Evolutionary conservation across 768 basidiomycete genomes (phyloP).

Genomic region (Boletellus sp.): DNA sequence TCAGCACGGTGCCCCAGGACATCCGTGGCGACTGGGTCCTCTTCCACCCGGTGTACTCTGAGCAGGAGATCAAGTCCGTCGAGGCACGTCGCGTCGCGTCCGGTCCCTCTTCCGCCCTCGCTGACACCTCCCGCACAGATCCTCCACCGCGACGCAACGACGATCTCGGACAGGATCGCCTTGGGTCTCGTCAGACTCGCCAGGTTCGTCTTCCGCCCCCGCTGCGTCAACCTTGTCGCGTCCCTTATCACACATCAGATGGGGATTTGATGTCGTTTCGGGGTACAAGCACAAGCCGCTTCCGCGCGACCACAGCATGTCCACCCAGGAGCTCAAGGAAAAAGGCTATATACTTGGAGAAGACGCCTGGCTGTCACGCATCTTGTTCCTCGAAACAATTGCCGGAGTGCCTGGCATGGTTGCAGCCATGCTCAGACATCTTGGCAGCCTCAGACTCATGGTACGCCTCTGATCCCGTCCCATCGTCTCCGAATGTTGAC

Average conservation of each 20-base stretch:
- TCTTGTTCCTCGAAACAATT: conserved; percentile 78
- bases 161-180: conserved; percentile 71
- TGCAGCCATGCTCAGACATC: conserved; percentile 83
- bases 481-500: conserved; percentile 7
- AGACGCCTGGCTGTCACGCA: conserved; percentile 68
- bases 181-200: conserved; percentile 54
- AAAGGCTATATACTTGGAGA: conserved; percentile 73
- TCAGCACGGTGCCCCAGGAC: conserved; percentile 52
- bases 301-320: conserved; percentile 59
- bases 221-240: background rate
- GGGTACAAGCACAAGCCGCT: conserved; percentile 76
- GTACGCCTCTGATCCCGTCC: conserved; percentile 36
- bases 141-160: conserved; percentile 61
- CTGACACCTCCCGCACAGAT: conserved; percentile 44
- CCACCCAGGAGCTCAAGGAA: conserved; percentile 67
- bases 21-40: conserved; percentile 83
- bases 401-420: conserved; percentile 98
- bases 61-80: conserved; percentile 67
- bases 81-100: conserved; percentile 40
- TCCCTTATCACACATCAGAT: conserved; percentile 34
- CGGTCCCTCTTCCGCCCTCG: background rate
- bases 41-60: conserved; percentile 88
- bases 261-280: conserved; percentile 78
- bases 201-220: conserved; percentile 34
- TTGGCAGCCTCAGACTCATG: conserved; percentile 86